Conservation (phyloP, 192 early-diverging fungal genomes). For the Rhizophagus sp. region DNA sequence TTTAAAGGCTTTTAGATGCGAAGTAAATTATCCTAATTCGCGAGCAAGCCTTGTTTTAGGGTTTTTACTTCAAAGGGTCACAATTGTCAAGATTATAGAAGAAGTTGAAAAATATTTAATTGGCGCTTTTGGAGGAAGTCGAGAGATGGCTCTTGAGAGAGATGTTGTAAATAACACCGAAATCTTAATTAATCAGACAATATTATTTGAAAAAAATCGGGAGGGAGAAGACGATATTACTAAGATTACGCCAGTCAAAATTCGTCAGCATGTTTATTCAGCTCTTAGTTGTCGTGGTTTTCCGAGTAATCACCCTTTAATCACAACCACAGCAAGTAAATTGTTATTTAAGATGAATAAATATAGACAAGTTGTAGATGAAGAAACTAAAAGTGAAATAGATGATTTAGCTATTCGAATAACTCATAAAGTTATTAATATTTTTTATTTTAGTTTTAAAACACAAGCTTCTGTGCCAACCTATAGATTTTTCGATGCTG, state of each 20-base stretch:
- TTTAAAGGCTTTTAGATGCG: not conserved
- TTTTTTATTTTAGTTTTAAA: constrained; percentile 3
- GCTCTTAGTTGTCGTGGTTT: not conserved
- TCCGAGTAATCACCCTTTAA: not conserved
- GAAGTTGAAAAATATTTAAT: not conserved
- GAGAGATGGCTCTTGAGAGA: not conserved
- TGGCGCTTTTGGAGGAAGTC: no score
- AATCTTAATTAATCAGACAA: not conserved
- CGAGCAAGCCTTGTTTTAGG: not conserved
- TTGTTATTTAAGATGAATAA: not conserved
- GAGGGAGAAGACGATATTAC: not conserved
- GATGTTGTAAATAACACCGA: not conserved
- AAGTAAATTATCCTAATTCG: not conserved
- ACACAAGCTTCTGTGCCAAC: not conserved
- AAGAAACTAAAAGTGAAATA: not conserved
- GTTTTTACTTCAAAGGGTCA: not conserved
- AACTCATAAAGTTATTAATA: not conserved
- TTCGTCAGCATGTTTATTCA: constrained; percentile 10
- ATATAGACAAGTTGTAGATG: not conserved
- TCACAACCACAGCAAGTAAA: not conserved
- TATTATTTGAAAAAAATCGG: not conserved
- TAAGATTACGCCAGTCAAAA: not conserved
- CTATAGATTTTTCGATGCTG: constrained; percentile 1
- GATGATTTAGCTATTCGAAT: not conserved
- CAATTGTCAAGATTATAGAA: not conserved